Percentiles rank a stretch among this genome's conserved stretches.
Conservation (phyloP, 345 rosid species). For the Capsella bursapastoris region DNA sequence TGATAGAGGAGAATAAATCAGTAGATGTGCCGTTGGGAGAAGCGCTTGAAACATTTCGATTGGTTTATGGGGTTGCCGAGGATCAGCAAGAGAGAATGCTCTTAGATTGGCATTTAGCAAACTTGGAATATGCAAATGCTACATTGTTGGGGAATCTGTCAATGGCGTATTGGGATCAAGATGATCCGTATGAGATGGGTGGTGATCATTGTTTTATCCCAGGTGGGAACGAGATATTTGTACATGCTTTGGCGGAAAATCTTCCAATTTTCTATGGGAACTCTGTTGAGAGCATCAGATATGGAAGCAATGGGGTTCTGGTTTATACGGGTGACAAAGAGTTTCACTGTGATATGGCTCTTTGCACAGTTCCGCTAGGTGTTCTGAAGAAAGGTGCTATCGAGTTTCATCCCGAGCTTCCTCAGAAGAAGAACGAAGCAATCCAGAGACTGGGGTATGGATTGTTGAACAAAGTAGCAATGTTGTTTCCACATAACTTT, state of each 20-base stretch:
- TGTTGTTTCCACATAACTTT: constrained; percentile 85
- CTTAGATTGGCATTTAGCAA: constrained; percentile 93
- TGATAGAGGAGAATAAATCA: constrained; percentile 90
- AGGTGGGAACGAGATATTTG: constrained; percentile 86
- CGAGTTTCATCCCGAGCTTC: constrained; percentile 87
- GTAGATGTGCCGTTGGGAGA: constrained; percentile 86
- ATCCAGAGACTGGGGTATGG: constrained; percentile 86
- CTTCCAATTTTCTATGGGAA: constrained; percentile 80
- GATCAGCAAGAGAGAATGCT: constrained; percentile 83
- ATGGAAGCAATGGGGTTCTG: constrained; percentile 75
- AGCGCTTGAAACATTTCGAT: constrained; percentile 83
- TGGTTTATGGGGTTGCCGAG: constrained; percentile 79
- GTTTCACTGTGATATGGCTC: constrained; percentile 86
- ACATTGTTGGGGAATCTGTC: constrained; percentile 84
- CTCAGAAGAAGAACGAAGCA: constrained; percentile 78
- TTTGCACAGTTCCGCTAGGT: constrained; percentile 84
- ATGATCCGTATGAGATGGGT: constrained; percentile 98
- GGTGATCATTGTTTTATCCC: constrained; percentile 99
- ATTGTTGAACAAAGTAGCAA: constrained; percentile 83
- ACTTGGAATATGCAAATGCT: constrained; percentile 95
- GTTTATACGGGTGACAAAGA: constrained; percentile 80
- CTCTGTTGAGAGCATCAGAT: constrained; percentile 75
- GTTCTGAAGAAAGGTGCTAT: constrained; percentile 83
- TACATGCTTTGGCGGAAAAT: constrained; percentile 84
- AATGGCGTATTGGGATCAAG: constrained; percentile 98